Percentiles rank a stretch among this genome's conserved stretches.
phyloP scores from a whole-genome alignment of 1,284 basidiomycete species.

The Caloboletus firmus region DNA sequence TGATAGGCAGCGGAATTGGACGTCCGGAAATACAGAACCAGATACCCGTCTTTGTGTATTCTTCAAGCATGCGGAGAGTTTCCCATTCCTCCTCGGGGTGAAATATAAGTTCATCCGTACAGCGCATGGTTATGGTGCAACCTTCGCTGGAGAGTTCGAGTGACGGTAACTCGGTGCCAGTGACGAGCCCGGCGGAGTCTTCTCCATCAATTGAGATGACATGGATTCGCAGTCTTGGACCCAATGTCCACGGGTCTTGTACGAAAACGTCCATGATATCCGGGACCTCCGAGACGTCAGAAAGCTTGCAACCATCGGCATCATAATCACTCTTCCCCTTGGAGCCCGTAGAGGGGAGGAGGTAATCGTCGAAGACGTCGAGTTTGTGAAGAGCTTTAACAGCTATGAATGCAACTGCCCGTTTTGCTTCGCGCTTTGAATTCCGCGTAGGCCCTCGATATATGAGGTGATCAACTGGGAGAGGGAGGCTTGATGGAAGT shows the following conservation, averaged over 20 bases:
- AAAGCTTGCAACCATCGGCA: slow-evolving; percentile 47
- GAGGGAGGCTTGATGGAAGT: slow-evolving; percentile 67
- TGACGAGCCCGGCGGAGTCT: slow-evolving; percentile 56
- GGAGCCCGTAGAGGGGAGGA: slow-evolving; percentile 58
- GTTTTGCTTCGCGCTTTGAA: slow-evolving; percentile 77
- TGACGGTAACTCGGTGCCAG: slow-evolving; percentile 54
- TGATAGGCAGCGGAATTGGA: slow-evolving; percentile 49
- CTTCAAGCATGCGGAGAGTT: slow-evolving; percentile 51
- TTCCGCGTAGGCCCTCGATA: slow-evolving; percentile 56
- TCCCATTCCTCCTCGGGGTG: slow-evolving; percentile 45
- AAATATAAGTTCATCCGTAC: slow-evolving; percentile 42
- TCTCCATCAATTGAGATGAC: slow-evolving; percentile 51
- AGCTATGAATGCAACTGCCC: slow-evolving; percentile 75
- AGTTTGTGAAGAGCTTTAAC: slow-evolving; percentile 65
- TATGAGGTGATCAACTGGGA: slow-evolving; percentile 52
- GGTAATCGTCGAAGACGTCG: slow-evolving; percentile 77
- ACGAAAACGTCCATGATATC: slow-evolving; percentile 56
- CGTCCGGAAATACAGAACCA: slow-evolving; percentile 63
- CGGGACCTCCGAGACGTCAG: slow-evolving; percentile 46
- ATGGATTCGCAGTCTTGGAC: slow-evolving; percentile 59
- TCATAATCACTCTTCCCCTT: slow-evolving; percentile 49
- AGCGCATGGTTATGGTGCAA: slow-evolving; percentile 38
- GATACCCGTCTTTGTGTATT: slow-evolving; percentile 61
- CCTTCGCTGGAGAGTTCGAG: slow-evolving; percentile 44
- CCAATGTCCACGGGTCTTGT: slow-evolving; percentile 64